phyloP scores from a whole-genome alignment of 169 alveolate genomes.

The Plasmodium gallinaceum region DNA sequence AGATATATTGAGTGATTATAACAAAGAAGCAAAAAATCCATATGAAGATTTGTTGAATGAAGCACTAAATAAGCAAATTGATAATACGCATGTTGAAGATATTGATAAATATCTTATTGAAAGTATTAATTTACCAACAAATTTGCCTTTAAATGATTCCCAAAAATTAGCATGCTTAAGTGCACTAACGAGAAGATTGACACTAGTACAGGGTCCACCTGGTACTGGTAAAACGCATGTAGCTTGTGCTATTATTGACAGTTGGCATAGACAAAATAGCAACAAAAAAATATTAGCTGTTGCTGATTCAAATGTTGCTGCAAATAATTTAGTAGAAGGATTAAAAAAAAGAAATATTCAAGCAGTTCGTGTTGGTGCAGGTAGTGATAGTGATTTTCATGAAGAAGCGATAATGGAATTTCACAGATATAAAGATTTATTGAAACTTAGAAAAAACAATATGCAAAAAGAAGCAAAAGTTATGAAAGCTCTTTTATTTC shows the following conservation, averaged over 20 bases:
- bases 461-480: slow-evolving; percentile 85
- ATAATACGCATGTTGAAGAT: slow-evolving; percentile 52
- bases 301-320: slow-evolving; percentile 89
- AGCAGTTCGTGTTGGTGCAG: slow-evolving; percentile 83
- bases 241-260: slow-evolving; percentile 86
- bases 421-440: slow-evolving; percentile 78
- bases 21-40: slow-evolving; percentile 68
- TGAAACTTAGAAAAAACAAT: slow-evolving; percentile 75
- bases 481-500: slow-evolving; percentile 76
- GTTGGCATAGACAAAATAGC: slow-evolving; percentile 79
- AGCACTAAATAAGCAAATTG: slow-evolving; percentile 71
- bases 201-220: slow-evolving; percentile 90
- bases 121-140: slow-evolving; percentile 77
- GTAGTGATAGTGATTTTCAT: slow-evolving; percentile 83
- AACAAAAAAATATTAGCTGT: slow-evolving; percentile 84
- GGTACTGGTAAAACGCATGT: slow-evolving; percentile 90
- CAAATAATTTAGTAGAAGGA: slow-evolving; percentile 85
- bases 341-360: slow-evolving; percentile 76
- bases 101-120: slow-evolving; percentile 62
- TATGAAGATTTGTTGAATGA: slow-evolving; percentile 68
- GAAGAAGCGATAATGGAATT: slow-evolving; percentile 83
- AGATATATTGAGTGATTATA: slow-evolving; percentile 55
- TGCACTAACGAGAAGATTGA: slow-evolving; percentile 80
- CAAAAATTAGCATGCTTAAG: slow-evolving; percentile 82
- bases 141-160: slow-evolving; percentile 80